phyloP scores from a whole-genome alignment of 441 rosid species.

The Macaranga tanarius region DNA sequence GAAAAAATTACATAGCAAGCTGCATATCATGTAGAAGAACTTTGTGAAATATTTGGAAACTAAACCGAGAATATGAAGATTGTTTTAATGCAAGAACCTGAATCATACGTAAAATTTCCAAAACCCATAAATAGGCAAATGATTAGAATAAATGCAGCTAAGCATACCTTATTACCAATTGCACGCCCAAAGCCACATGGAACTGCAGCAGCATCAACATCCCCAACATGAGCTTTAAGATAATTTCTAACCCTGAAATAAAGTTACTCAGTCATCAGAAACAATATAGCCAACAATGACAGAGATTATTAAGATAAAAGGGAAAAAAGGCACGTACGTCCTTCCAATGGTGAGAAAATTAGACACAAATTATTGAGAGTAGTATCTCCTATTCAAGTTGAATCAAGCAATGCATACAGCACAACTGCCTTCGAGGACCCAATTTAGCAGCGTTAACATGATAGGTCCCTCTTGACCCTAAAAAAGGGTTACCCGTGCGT shows the following conservation, averaged over 20 bases:
- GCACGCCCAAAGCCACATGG: constrained; percentile 98
- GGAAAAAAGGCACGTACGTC: not conserved
- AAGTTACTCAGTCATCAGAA: constrained; percentile 31
- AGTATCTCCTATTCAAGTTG: not conserved
- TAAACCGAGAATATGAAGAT: not conserved
- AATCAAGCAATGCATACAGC: not conserved
- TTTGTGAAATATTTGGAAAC: not conserved
- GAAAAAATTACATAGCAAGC: not conserved
- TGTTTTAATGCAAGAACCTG: not conserved
- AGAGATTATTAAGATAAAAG: constrained; percentile 1
- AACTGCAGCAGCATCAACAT: constrained; percentile 91
- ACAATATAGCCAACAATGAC: constrained; percentile 19
- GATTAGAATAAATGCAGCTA: not conserved
- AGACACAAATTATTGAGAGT: not conserved
- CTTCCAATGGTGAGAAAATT: not conserved
- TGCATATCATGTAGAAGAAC: not conserved
- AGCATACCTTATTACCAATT: constrained; percentile 86
- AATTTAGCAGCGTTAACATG: not conserved
- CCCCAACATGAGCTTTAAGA: constrained; percentile 83
- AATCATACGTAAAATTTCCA: not conserved
- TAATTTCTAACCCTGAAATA: constrained; percentile 80
- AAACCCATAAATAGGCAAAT: not conserved
- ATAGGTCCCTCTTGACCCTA: not conserved
- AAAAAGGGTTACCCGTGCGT: not conserved
- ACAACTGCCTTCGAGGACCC: not conserved